These are phyloP conservation scores for Suhomyces sp. DNA, from an alignment of 805 yeast species.

Conservation along the genomic window DNA sequence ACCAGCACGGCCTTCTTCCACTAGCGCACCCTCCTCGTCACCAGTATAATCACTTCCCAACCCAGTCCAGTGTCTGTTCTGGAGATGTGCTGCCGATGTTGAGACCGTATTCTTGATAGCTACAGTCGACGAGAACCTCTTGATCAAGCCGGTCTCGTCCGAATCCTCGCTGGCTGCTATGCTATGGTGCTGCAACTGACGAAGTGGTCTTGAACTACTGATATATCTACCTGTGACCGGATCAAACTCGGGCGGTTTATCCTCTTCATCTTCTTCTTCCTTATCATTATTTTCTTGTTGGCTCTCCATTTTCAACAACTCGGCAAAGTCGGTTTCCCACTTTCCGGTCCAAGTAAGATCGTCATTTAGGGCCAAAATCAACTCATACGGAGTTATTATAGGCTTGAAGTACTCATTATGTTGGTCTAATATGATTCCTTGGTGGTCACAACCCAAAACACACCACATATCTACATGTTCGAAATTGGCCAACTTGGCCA, in stretches of 20 bases:
- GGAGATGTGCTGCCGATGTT: constrained; percentile 78
- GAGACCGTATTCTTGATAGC: constrained; percentile 77
- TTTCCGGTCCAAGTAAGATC: constrained; percentile 88
- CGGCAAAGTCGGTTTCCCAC: constrained; percentile 80
- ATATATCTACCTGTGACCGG: constrained; percentile 81
- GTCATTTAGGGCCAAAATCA: constrained; percentile 71
- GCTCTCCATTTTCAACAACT: constrained; percentile 45
- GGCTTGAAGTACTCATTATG: constrained; percentile 83
- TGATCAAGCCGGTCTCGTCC: constrained; percentile 41
- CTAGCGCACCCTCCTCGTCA: constrained; percentile 62
- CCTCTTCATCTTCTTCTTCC: constrained; percentile 27
- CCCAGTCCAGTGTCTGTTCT: constrained; percentile 80
- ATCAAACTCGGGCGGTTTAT: constrained; percentile 79
- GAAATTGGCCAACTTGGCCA: constrained; percentile 93
- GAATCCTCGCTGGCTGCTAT: constrained; percentile 44
- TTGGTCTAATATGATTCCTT: constrained; percentile 84
- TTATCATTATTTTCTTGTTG: constrained; percentile 29
- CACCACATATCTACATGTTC: constrained; percentile 96
- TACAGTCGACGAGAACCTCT: constrained; percentile 56
- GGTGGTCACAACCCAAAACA: constrained; percentile 88
- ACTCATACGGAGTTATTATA: constrained; percentile 89
- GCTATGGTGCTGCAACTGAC: constrained; percentile 62
- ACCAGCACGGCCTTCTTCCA: constrained; percentile 83
- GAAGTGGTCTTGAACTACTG: constrained; percentile 69
- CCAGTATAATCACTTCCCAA: constrained; percentile 75